A percentile compares a stretch with the other conserved stretches of the same genome.
Conservation (phyloP, 208 protist genomes). For the Acanthamoeba healyi region DNA sequence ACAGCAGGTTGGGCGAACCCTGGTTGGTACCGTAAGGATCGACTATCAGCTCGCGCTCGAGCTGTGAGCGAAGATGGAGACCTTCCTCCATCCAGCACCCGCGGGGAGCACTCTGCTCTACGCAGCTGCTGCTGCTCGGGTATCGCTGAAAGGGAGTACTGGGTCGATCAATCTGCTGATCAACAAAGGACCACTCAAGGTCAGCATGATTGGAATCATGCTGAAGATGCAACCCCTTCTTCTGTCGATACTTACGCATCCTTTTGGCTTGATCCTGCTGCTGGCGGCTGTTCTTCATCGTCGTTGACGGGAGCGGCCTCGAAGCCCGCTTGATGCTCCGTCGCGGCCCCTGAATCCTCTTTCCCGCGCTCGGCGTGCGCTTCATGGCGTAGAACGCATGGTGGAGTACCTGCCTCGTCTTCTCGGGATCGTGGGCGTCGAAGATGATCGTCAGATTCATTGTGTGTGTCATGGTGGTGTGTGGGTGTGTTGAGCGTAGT, state of each 20-base stretch:
- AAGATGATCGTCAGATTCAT: neutral
- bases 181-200: constrained; percentile 14
- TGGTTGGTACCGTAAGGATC: constrained; percentile 30
- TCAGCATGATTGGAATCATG: neutral
- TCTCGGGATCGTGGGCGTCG: neutral
- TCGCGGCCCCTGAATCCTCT: too few species aligned
- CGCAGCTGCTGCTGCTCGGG: neutral
- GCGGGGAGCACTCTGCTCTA: neutral
- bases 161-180: constrained; percentile 41
- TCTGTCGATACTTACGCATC: neutral
- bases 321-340: too few species aligned
- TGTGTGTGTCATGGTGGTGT: neutral
- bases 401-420: neutral
- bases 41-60: constrained; percentile 16
- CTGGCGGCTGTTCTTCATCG: neutral
- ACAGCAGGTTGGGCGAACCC: neutral
- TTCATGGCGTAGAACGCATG: neutral
- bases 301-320: neutral
- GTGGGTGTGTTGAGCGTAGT: too few species aligned
- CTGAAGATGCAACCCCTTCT: neutral
- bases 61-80: neutral
- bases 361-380: too few species aligned
- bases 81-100: neutral
- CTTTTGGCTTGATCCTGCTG: neutral
- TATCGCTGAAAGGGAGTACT: neutral